Base-by-base conservation (phyloP, 257 asterid genomes). In the Nicotiana otophora region DNA sequence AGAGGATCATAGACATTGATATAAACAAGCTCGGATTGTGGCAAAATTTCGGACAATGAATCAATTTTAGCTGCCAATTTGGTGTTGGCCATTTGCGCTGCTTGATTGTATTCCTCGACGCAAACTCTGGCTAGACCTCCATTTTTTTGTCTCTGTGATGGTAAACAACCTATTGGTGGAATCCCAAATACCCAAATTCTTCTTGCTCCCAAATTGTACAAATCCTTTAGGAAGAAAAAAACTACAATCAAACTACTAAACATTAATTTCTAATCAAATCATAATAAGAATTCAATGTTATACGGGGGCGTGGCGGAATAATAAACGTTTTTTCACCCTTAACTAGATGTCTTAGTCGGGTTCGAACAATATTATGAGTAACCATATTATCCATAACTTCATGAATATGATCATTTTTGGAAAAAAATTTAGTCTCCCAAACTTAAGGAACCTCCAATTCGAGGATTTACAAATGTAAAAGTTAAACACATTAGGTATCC, bases 131-230 rank as follows among this genome's bases (percentile, higher is more conserved):
- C 5, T 0, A 10, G 10, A 15, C 91, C 92, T 20, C 94, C 94
- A 6, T 36, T 82, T 3, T 88, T 67, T 2, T 90, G 86, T 83
- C 92, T 89, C 62, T 85, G 90, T 9, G 87, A 82, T 51, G 94
- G 94, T 57, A 89, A 75, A 61, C 94, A 91, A 36, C 94, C 94
- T 14, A 88, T 39, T 11, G 92, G 91, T 26, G 91, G 93, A 2
- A 85, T 36, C 11, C 91, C 81, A 66, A 89, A 88, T 53, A 91
- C 83, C 23, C 84, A 89, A 10, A 84, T 66, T 82, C 82, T 88
- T 88, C 91, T 77, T 48, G 80, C 90, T 10, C 94, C 94, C 51
- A 88, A 77, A 3, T 78, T 84, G 39, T 74, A 85, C 58, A 88
- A 55, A 61, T 88, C 87, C 89, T 88, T 55, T n/a, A n/a, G 12